Percentiles rank a stretch among this genome's conserved stretches.
phyloP scores from a whole-genome alignment of 2,329 filamentous ascomycete genomes.

The Hymenoscyphus salicellus region DNA sequence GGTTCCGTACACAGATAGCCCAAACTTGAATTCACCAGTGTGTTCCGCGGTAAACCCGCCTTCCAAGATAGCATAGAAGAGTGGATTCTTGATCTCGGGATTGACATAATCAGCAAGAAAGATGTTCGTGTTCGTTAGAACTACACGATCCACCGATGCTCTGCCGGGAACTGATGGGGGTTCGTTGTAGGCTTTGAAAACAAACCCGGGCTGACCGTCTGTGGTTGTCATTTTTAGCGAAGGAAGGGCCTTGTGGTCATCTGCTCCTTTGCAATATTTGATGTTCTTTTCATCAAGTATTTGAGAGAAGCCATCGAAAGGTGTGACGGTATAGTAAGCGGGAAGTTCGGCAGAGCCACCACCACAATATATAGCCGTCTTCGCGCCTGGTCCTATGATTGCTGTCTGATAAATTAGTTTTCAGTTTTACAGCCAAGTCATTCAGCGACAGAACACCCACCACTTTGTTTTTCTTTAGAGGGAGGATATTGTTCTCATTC shows the following conservation, averaged over 20 bases:
- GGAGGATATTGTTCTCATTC: conserved; percentile 55
- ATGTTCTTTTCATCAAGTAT: conserved; percentile 42
- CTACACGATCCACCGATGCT: conserved; percentile 49
- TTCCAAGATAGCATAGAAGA: conserved; percentile 39
- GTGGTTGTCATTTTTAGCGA: conserved; percentile 50
- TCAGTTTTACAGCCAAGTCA: conserved; percentile 10
- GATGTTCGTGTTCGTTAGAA: conserved; percentile 42
- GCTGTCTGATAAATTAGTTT: conserved; percentile 26
- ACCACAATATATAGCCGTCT: conserved; percentile 54
- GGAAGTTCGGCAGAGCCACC: conserved; percentile 60
- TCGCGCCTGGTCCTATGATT: conserved; percentile 55
- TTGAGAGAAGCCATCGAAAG: conserved; percentile 63
- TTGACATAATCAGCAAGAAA: conserved; percentile 51
- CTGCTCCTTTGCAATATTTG: conserved; percentile 55
- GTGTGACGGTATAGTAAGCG: conserved; percentile 65
- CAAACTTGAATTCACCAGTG: conserved; percentile 31
- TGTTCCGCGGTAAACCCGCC: conserved; percentile 27
- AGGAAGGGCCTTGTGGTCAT: conserved; percentile 62
- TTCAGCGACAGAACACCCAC: too few species aligned
- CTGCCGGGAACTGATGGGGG: conserved; percentile 47
- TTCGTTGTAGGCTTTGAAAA: conserved; percentile 61
- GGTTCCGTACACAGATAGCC: conserved; percentile 31
- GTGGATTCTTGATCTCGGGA: conserved; percentile 33
- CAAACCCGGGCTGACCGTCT: conserved; percentile 52
- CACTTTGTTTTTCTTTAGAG: conserved; percentile 47